Evolutionary conservation across 306 rosid species (phyloP).

Genomic region (Acacia melanoxylon): DNA sequence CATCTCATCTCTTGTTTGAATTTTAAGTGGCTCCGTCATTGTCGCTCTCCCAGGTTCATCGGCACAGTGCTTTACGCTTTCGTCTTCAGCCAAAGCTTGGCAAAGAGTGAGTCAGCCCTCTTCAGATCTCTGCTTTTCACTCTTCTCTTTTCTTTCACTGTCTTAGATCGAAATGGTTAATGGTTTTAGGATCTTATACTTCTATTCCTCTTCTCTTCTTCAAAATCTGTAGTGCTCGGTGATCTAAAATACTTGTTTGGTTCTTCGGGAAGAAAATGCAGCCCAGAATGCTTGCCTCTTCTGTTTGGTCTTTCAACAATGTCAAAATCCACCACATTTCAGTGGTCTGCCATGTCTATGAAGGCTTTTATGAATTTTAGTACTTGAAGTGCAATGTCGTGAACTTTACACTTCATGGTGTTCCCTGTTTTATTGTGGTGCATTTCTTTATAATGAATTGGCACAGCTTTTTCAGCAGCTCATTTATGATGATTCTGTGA

Average conservation of each 20-base stretch:
- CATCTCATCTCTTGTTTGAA: neutral
- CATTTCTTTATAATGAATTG: neutral
- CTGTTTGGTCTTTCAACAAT: neutral
- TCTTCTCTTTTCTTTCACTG: neutral
- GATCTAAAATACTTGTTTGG: neutral
- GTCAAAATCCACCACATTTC: neutral
- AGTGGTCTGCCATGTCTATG: neutral
- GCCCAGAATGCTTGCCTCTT: neutral
- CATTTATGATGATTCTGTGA: neutral
- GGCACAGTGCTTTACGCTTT: neutral
- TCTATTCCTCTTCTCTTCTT: neutral
- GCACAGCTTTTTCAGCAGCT: neutral
- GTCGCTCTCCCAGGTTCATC: neutral
- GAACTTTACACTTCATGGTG: neutral
- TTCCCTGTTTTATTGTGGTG: neutral
- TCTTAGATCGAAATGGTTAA: neutral
- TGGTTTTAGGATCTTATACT: neutral
- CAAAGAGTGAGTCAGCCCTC: neutral
- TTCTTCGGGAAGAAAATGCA: neutral
- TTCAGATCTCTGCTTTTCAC: neutral
- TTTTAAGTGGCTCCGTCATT: neutral
- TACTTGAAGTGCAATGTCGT: neutral
- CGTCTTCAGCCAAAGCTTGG: neutral
- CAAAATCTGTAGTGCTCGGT: neutral
- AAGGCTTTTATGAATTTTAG: neutral